Evolutionary conservation across 2,329 filamentous ascomycete species (phyloP).

Genomic region (Sordariomycetes sp.): DNA sequence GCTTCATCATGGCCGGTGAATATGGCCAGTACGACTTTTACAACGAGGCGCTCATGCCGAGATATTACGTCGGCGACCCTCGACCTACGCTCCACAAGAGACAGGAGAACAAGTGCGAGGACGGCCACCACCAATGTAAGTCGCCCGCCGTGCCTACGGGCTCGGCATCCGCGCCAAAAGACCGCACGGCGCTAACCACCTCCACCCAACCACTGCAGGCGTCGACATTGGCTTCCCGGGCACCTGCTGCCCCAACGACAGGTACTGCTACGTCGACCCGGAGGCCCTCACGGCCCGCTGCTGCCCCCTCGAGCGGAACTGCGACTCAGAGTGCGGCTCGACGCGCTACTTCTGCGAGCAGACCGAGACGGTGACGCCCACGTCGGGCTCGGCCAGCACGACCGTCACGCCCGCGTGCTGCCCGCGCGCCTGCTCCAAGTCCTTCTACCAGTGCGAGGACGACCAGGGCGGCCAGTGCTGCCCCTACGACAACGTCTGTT

Average conservation of each 20-base stretch:
- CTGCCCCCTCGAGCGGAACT: conserved; percentile 28
- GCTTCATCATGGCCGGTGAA: not conserved
- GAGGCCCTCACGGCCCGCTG: conserved; percentile 18
- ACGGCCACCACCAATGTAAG: conserved; percentile 18
- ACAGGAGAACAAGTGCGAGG: conserved; percentile 12
- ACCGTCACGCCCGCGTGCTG: conserved; percentile 21
- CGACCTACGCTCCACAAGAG: conserved; percentile 15
- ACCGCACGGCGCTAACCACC: not conserved
- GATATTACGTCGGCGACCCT: conserved; percentile 14
- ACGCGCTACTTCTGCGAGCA: conserved; percentile 13
- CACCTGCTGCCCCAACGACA: conserved; percentile 26
- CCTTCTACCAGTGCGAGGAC: conserved; percentile 28
- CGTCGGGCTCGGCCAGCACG: conserved; percentile 6
- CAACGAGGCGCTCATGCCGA: conserved; percentile 12
- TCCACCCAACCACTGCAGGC: conserved; percentile 15
- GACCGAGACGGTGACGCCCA: conserved; percentile 10
- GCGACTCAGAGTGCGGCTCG: conserved; percentile 22
- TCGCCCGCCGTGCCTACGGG: not conserved
- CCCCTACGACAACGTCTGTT: conserved; percentile 27
- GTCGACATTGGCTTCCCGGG: conserved; percentile 23
- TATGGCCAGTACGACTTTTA: conserved; percentile 2
- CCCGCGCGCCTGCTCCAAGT: conserved; percentile 22
- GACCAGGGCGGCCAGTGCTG: conserved; percentile 36
- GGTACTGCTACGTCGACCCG: conserved; percentile 30
- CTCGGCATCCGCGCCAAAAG: not conserved